A percentile compares a stretch with the other conserved stretches of the same genome.
phyloP scores from a whole-genome alignment of 2,329 filamentous ascomycete genomes.

The Clonostachys rhizophaga region DNA sequence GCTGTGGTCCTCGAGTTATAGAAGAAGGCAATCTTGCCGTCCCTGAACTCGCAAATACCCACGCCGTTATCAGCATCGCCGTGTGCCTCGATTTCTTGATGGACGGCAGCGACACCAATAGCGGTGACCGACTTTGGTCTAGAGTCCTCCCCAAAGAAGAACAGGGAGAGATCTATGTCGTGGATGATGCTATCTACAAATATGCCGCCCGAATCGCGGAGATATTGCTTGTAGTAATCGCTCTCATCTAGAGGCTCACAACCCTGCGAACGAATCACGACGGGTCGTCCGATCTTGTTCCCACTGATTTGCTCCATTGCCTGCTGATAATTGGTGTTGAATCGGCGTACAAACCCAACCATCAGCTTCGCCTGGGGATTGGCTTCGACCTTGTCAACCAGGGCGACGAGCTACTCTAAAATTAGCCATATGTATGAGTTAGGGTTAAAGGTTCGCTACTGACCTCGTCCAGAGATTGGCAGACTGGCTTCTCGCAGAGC shows the following conservation, averaged over 20 bases:
- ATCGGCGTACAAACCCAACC: constrained; percentile 33
- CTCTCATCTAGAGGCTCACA: constrained; percentile 63
- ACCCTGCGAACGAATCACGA: constrained; percentile 61
- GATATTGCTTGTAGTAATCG: constrained; percentile 65
- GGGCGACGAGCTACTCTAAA: constrained; percentile 48
- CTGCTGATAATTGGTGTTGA: constrained; percentile 61
- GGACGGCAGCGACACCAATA: constrained; percentile 9
- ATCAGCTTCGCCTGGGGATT: constrained; percentile 62
- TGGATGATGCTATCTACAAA: constrained; percentile 70
- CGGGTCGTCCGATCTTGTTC: constrained; percentile 53
- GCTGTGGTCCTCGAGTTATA: constrained; percentile 34
- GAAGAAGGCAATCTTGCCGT: constrained; percentile 35
- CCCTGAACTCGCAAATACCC: constrained; percentile 35
- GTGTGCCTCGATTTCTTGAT: background rate
- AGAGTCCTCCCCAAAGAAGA: constrained; percentile 20
- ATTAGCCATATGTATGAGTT: constrained; percentile 9
- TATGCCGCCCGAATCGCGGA: constrained; percentile 60
- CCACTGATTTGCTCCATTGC: constrained; percentile 46
- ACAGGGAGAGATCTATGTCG: constrained; percentile 46
- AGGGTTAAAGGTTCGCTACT: constrained; percentile 11
- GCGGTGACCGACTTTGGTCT: constrained; percentile 20
- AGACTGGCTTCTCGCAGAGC: constrained; percentile 55
- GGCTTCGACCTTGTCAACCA: constrained; percentile 49
- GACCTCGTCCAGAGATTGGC: constrained; percentile 54
- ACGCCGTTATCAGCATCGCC: constrained; percentile 35